Evolutionary conservation across 441 rosid species (phyloP).

Genomic region (Pelargonium fulgidum): DNA sequence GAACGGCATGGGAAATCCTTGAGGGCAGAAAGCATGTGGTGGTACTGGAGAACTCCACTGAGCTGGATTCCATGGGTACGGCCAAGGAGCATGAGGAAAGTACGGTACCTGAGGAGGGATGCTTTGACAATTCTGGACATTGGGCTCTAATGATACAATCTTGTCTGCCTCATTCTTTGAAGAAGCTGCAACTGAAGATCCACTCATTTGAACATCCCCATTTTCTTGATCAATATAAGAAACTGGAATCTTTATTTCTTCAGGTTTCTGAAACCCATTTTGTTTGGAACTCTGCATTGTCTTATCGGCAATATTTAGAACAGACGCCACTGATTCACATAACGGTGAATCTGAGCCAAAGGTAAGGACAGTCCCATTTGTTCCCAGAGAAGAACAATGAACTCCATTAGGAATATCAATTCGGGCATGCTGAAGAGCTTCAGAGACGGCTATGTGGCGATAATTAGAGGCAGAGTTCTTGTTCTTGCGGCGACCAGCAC

Average conservation of each 20-base stretch:
- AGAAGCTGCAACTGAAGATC: constrained; percentile 30
- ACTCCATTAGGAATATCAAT: constrained; percentile 46
- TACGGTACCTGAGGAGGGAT: constrained; percentile 47
- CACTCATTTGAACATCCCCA: constrained; percentile 27
- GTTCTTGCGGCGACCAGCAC: constrained; percentile 72
- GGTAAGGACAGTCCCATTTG: constrained; percentile 61
- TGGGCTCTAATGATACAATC: constrained; percentile 28
- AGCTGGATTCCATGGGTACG: constrained; percentile 70
- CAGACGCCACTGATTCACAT: constrained; percentile 78
- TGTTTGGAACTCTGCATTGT: constrained; percentile 35
- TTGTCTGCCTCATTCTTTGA: constrained; percentile 33
- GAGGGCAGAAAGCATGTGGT: constrained; percentile 47
- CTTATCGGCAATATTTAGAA: constrained; percentile 63
- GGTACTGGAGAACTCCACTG: constrained; percentile 58
- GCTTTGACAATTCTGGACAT: constrained; percentile 29
- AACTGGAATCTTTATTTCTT: constrained; percentile 30
- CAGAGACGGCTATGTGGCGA: constrained; percentile 48
- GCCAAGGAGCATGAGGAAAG: constrained; percentile 76
- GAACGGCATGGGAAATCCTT: constrained; percentile 54
- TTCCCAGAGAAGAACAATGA: constrained; percentile 44
- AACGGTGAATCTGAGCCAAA: constrained; percentile 67
- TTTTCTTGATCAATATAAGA: constrained; percentile 28
- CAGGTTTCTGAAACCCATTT: constrained; percentile 55
- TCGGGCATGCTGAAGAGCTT: constrained; percentile 43
- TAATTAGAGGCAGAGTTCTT: constrained; percentile 49